Base-by-base conservation (phyloP, 306 rosid genomes). In the Trifolium pratense region DNA sequence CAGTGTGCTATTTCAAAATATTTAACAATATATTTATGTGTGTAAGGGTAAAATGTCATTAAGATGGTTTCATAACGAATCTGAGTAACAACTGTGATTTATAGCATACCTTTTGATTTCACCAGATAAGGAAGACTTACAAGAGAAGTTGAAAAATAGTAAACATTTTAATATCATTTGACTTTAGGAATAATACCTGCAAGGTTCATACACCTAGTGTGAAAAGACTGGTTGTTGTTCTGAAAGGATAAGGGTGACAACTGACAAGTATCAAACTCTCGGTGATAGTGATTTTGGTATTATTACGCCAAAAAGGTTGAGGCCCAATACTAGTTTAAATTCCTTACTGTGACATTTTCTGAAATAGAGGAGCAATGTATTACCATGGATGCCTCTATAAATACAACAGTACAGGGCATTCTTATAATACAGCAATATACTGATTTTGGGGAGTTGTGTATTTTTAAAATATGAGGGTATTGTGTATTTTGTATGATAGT, bases 1-100 rank as follows among this genome's bases (percentile, higher is more conserved):
- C 39, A 31, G 29, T 45, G 29, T 29, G 14, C 42, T 68, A 29
- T 70, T 61, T 69, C 67, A 70, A 36, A 78, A 70, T 70, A 61
- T 40, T 58, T 25, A 23, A 23, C 67, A 12, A 20, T 42, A 64
- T 18, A 18, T 39, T 32, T 10, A 37, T 63, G 9, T 29, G 63
- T 57, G 40, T 64, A 52, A 64, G 20, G 51, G 9, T 64, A 39
- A 64, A 64, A 64, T 39, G 32, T 20, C 36, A 65, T 65, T 0
- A 21, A 20, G 17, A 40, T 40, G 34, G 53, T 20, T 65, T 20
- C 16, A 39, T 40, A 65, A 20, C 40, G 51, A n/a, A 37, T 64
- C 37, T 64, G 69, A 64, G 70, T 40, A 20, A 40, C 53, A 65
- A 40, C 36, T 65, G 70, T 43, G 18, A 21, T 40, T 65, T 40